Conservation (phyloP, 345 rosid species). For the Viola odorata region DNA sequence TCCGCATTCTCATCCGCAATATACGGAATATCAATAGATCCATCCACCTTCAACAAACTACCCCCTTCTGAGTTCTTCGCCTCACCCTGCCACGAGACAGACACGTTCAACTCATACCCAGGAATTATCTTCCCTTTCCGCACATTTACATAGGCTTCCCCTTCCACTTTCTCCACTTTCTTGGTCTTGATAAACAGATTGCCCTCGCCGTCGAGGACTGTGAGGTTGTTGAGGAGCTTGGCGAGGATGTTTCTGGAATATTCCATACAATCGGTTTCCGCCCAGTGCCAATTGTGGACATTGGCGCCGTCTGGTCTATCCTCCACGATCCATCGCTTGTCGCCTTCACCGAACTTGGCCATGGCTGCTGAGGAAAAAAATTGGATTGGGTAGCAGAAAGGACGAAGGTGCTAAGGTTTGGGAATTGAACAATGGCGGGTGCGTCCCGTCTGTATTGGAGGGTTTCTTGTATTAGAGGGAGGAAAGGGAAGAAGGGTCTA, state of each 20-base stretch:
- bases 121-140: constrained; percentile 95
- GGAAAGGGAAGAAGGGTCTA: background rate
- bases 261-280: constrained; percentile 84
- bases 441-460: background rate
- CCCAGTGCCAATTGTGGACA: constrained; percentile 99
- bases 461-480: background rate
- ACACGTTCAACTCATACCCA: constrained; percentile 72
- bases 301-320: constrained; percentile 95
- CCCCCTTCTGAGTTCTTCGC: constrained; percentile 70
- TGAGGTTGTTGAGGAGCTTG: constrained; percentile 42
- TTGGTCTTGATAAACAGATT: constrained; percentile 47
- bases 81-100: constrained; percentile 81
- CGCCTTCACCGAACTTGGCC: constrained; percentile 97
- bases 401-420: no score
- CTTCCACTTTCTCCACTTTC: constrained; percentile 72
- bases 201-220: constrained; percentile 64
- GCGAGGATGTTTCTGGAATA: constrained; percentile 69
- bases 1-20: constrained; percentile 94
- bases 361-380: constrained; percentile 18
- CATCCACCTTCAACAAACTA: constrained; percentile 53
- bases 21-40: constrained; percentile 79
- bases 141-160: constrained; percentile 91
- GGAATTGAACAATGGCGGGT: background rate
- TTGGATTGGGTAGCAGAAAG: no score
- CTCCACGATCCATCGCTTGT: constrained; percentile 97